These are phyloP conservation scores for Colletotrichum sp. DNA, from an alignment of 2,329 filamentous ascomycete species.

Conservation along the genomic window DNA sequence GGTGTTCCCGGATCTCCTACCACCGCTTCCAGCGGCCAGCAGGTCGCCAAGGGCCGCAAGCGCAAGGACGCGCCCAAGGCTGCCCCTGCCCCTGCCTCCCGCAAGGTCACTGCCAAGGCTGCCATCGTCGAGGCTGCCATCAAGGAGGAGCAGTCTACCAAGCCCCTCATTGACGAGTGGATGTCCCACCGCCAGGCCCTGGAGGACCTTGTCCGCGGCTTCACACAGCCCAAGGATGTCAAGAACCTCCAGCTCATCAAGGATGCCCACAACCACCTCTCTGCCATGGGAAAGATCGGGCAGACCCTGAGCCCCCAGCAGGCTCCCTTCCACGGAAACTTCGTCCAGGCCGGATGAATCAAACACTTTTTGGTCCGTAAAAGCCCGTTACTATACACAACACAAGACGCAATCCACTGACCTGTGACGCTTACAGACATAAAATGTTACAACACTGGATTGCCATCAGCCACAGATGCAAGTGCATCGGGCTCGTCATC, in stretches of 20 bases:
- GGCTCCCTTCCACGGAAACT: conserved; percentile 19
- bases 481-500: conserved; percentile 5
- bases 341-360: conserved; percentile 35
- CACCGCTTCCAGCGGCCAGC: conserved; percentile 29
- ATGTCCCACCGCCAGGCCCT: conserved; percentile 68
- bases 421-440: not conserved
- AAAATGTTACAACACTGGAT: not conserved
- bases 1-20: conserved; percentile 48
- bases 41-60: conserved; percentile 58
- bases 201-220: conserved; percentile 60
- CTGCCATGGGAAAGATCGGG: conserved; percentile 58
- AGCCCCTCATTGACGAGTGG: conserved; percentile 59
- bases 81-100: conserved; percentile 39
- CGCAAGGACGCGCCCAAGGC: conserved; percentile 58
- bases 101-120: conserved; percentile 55
- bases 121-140: conserved; percentile 35
- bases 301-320: conserved; percentile 33
- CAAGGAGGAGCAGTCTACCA: conserved; percentile 38
- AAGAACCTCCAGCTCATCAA: conserved; percentile 60
- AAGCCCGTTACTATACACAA: not conserved
- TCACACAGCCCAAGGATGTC: conserved; percentile 55
- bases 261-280: conserved; percentile 54
- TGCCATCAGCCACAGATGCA: conserved; percentile 3
- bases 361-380: conserved; percentile 20
- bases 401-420: not conserved